Conservation (phyloP, 805 yeast genomes). For the Yamadazyma laniorum region DNA sequence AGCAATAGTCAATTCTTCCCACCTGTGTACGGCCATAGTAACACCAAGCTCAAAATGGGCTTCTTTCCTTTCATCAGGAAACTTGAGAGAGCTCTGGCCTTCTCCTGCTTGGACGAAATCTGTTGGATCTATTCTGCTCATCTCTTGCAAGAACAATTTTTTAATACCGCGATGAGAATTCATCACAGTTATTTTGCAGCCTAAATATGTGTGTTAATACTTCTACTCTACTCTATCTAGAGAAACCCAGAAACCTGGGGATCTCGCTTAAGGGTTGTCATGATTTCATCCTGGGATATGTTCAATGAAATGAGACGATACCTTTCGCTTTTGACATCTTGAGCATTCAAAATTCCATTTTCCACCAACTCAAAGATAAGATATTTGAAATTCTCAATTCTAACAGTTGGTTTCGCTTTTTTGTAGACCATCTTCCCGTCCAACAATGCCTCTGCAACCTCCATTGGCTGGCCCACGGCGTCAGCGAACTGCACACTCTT, state of each 20-base stretch:
- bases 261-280: conserved; percentile 60
- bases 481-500: conserved; percentile 15
- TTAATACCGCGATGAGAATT: conserved; percentile 7
- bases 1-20: conserved; percentile 88
- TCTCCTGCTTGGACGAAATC: conserved; percentile 55
- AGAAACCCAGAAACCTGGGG: conserved; percentile 15
- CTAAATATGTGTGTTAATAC: no score
- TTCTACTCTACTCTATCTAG: no score
- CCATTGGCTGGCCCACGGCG: not conserved
- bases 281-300: conserved; percentile 68
- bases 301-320: conserved; percentile 60
- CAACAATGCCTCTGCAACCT: conserved; percentile 9
- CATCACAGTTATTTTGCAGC: not conserved
- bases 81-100: conserved; percentile 38
- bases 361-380: conserved; percentile 71
- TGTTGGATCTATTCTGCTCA: conserved; percentile 40
- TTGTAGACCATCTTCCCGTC: conserved; percentile 4
- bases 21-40: conserved; percentile 82
- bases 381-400: conserved; percentile 59
- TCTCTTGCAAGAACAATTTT: conserved; percentile 8
- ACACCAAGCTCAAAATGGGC: conserved; percentile 90
- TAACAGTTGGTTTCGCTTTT: conserved; percentile 27
- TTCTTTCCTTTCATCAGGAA: conserved; percentile 64
- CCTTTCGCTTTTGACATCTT: conserved; percentile 67
- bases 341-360: conserved; percentile 71